Evolutionary conservation across 2,329 filamentous ascomycete species (phyloP), one percentile per base, ranked within the genome.

Genomic region (Diaporthe citrichinensis): DNA sequence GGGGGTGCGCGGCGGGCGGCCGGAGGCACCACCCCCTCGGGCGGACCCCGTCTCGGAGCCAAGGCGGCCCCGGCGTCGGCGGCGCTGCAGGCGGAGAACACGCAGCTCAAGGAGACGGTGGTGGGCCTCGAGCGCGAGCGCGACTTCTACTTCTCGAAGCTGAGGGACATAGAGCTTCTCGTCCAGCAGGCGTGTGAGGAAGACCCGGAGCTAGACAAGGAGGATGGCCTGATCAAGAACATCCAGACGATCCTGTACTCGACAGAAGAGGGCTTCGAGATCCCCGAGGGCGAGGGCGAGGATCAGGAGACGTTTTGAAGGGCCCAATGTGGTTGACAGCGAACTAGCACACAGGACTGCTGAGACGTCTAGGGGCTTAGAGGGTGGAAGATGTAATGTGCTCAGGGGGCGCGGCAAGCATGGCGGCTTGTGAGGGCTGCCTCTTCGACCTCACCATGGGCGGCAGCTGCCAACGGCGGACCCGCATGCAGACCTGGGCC

Each of bases 91-190:
- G 90, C 94, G 82, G 97, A 98, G 89, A 97, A 98, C 83, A 90
- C 90, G 57, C 94, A 94, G 39, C 90, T 98, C 80, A 98, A 98
- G 89, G 96, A 98, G 87, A 98, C 95, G 0, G 96, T 99, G n/a
- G 90, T 92, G 17, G 97, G 97, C 1, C 89, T 99, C 57, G 97
- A 99, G 89, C 93, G 97, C 80, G 97, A 99, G 88, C 91, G 97
- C 68, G 97, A 99, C 84, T 99, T 99, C 84, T 99, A 99, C 89
- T 99, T 99, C 86, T 97, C 95, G 90, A 99, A 99, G 89, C 90
- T 99, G 78, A 91, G 97, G 76, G 97, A 99, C 83, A 99, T 99
- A 80, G 97, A 99, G 87, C 88, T 99, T 78, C 88, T 99, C 81
- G 91, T 99, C 73, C 97, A 99, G 87, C 94, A 95, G 81, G 95